Base-by-base conservation (phyloP, 139 green algal species). In the Chloropicon primus region DNA sequence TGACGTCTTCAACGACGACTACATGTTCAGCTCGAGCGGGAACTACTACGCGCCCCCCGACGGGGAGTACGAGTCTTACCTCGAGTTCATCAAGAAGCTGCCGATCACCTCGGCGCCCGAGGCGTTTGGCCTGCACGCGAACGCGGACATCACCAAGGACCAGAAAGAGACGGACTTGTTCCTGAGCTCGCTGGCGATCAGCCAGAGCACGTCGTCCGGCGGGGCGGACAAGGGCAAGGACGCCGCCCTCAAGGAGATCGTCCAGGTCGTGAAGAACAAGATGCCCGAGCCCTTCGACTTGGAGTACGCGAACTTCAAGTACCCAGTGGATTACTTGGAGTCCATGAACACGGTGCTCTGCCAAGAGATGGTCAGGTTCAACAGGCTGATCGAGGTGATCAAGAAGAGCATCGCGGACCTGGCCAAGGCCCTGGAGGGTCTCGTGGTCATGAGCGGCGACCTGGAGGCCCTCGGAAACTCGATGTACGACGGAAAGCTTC, bases 371-470 rank as follows among this genome's bases (percentile, higher is more conserved):
- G 78, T 74, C 22, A 85, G 89, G 24, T 93, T 90, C 83, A 93
- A 93, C 82, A 82, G 81, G 79, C 82, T 93, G 28, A 54, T 85
- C 2, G 28, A 53, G 0, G 85, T 85, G 28, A 85, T 93, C 21
- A 83, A 87, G 75, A 86, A 3, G 78, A 87, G 26, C 27, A 82
- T 96, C 29, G 72, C 82, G 25, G 84, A 88, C 22, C 77, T 96
- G 54, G 84, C 81, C 73, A 91, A 93, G 81, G 91, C 91, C 0
- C 85, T 93, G 24, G 86, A 88, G 80, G 91, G 91, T 1, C 86
- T 94, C 77, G 87, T 90, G 10, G 77, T 94, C 23, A 94, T 96
- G 90, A 90, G 85, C 79, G 62, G 27, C 5, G 89, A 94, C 24
- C 88, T 96, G 53, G 90, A 96, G 28, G 79, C 25, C 1, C 78